These are phyloP conservation scores for Geotrichum restrictum DNA, from an alignment of 1,139 yeast genomes.

Conservation along the genomic window DNA sequence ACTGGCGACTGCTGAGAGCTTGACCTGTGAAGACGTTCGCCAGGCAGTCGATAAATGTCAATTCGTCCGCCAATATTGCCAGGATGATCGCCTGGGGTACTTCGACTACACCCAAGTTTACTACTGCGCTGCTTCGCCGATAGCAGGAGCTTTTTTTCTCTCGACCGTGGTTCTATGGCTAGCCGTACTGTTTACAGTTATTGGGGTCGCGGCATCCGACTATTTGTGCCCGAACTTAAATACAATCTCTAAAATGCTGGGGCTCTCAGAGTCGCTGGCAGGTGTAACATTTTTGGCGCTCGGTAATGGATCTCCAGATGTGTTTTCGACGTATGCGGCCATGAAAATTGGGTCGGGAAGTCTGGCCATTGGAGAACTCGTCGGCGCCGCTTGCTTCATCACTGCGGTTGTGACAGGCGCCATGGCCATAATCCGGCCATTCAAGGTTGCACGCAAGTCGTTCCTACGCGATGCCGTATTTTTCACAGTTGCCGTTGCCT, in stretches of 20 bases:
- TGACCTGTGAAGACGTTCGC: constrained; percentile 25
- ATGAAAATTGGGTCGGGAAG: constrained; percentile 63
- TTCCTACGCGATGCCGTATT: constrained; percentile 57
- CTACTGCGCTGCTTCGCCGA: constrained; percentile 32
- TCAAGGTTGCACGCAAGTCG: constrained; percentile 49
- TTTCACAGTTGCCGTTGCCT: constrained; percentile 46
- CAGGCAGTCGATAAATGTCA: constrained; percentile 34
- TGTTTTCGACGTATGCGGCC: constrained; percentile 78
- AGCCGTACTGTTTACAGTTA: constrained; percentile 49
- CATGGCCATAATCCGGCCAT: constrained; percentile 67
- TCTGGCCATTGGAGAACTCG: constrained; percentile 79
- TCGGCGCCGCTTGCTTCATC: constrained; percentile 83
- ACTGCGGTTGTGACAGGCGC: constrained; percentile 70
- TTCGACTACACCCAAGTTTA: constrained; percentile 36
- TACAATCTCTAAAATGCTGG: constrained; percentile 54
- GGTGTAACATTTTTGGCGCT: constrained; percentile 85
- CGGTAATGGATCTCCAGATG: constrained; percentile 92
- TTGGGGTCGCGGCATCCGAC: constrained; percentile 74
- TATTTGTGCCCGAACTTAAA: constrained; percentile 71
- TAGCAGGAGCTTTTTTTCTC: constrained; percentile 22
- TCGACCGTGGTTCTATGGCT: constrained; percentile 35
- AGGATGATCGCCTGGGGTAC: constrained; percentile 32
- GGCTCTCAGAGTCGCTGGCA: constrained; percentile 71
- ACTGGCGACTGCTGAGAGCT: constrained; percentile 2
- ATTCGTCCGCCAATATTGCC: constrained; percentile 36